A percentile compares a stretch with the other conserved stretches of the same genome.
These are phyloP conservation scores for Candida sanyiensis DNA, from an alignment of 805 yeast species.

Conservation along the genomic window DNA sequence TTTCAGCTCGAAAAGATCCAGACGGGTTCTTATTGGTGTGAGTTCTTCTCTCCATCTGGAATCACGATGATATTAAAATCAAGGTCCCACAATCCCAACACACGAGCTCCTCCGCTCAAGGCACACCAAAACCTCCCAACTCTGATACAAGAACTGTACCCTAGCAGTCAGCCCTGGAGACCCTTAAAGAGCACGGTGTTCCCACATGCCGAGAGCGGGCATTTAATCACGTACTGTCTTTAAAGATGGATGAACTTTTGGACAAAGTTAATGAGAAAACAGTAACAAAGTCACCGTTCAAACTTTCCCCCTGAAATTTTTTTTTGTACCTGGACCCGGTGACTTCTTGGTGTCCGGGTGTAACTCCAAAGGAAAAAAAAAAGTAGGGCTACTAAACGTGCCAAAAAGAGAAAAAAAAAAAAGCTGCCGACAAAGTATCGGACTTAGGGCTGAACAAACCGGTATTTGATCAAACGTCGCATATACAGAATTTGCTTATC, in stretches of 20 bases:
- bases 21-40: slow-evolving; percentile 23
- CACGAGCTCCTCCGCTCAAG: slow-evolving; percentile 2
- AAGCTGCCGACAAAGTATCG: no score
- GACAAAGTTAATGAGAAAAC: slow-evolving; percentile 48
- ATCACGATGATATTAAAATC: slow-evolving; percentile 20
- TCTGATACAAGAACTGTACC: slow-evolving; percentile 11
- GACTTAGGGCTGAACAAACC: no score
- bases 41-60: slow-evolving; percentile 21
- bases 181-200: slow-evolving; percentile 3
- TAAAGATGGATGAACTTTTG: slow-evolving; percentile 58
- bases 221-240: slow-evolving; percentile 55
- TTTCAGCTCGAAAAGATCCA: slow-evolving; percentile 25
- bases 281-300: neutral
- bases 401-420: no score
- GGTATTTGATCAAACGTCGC: no score
- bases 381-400: no score
- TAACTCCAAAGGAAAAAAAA: no score
- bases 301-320: no score
- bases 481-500: no score
- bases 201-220: slow-evolving; percentile 2
- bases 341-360: no score
- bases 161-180: neutral
- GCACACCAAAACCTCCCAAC: neutral
- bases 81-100: slow-evolving; percentile 5
- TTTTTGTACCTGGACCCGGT: no score